Evolutionary conservation across 179 eudicot genomes (phyloP), one percentile per base, ranked within the genome.

Genomic region (Actinidia arguta): DNA sequence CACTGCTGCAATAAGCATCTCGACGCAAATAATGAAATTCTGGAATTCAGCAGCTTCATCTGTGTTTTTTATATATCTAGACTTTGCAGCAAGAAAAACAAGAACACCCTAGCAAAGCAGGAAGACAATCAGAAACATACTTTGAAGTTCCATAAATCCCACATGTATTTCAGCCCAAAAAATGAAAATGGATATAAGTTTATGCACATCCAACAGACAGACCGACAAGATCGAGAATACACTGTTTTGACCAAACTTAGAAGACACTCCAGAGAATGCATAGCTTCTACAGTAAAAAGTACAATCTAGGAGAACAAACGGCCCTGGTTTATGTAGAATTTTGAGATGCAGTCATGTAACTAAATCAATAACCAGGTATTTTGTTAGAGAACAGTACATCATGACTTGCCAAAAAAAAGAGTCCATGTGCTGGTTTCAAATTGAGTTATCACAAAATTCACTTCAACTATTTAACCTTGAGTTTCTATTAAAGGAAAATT

Each of bases 1-100:
- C 73, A 88, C 78, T 13, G 99, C 99, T 70, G 99, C 99, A 85
- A 96, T 90, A 50, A 96, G 97, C 99, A 96, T 96, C 93, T 96
- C 98, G 18, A 96, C 90, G 82, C 99, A 96, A 63, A 96, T 85
- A 76, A 96, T 88, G 48, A 93, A 93, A 80, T 90, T 93, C 79
- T 96, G 99, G 78, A 96, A 90, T 71, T 93, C 91, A 36, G 98
- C 99, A 77, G 99, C 99, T 68, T 93, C 93, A 77, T 91, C 88
- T 25, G 94, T 90, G 77, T 93, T 87, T 82, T 90, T 91, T 75
- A 96, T 96, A 47, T 90, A 85, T 74, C 90, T 90, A 80, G 97
- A 84, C 87, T 94, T 96, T 78, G 99, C 99, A 79, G 97, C 96
- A 85, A 96, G 96, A 76, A 96, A 96, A 58, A 96, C 96, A 83